A percentile compares a stretch with the other conserved stretches of the same genome.
Conservation (phyloP, 2,329 filamentous ascomycete genomes). For the Penicillium rolfsii region DNA sequence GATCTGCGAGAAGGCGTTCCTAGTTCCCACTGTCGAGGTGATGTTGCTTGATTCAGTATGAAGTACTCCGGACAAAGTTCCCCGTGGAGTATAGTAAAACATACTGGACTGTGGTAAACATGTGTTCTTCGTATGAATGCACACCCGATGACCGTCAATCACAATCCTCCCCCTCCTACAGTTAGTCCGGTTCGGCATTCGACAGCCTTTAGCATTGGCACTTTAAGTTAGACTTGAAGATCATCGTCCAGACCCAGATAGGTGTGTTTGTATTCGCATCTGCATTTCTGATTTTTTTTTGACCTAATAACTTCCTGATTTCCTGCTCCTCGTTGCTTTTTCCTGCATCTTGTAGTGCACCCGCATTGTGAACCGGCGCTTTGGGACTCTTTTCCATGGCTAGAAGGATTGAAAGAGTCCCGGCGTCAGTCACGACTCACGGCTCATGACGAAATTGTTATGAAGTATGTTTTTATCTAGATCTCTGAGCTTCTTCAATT, state of each 20-base stretch:
- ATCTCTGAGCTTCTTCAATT: background rate
- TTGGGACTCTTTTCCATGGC: slow-evolving; percentile 20
- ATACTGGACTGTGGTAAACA: background rate
- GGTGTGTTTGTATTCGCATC: background rate
- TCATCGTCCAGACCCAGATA: background rate
- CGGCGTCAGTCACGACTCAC: background rate
- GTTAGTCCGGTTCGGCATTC: background rate
- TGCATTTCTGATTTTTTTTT: background rate
- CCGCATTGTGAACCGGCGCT: slow-evolving; percentile 16
- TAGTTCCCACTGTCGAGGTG: background rate
- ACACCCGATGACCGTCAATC: background rate
- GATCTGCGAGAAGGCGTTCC: slow-evolving; percentile 4
- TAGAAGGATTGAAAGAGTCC: background rate
- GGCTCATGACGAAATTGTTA: background rate
- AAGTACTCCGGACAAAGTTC: background rate
- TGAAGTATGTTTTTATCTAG: no score
- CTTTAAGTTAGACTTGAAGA: background rate
- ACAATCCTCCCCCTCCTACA: background rate
- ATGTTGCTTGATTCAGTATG: background rate
- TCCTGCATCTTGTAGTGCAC: slow-evolving; percentile 3
- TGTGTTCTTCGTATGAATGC: background rate
- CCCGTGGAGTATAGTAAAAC: background rate
- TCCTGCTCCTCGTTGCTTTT: background rate
- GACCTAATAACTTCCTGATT: no score
- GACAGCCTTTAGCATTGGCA: background rate